These are phyloP conservation scores for Pythium guiyangense DNA, from an alignment of 352 stramenopile genomes.

Conservation along the genomic window DNA sequence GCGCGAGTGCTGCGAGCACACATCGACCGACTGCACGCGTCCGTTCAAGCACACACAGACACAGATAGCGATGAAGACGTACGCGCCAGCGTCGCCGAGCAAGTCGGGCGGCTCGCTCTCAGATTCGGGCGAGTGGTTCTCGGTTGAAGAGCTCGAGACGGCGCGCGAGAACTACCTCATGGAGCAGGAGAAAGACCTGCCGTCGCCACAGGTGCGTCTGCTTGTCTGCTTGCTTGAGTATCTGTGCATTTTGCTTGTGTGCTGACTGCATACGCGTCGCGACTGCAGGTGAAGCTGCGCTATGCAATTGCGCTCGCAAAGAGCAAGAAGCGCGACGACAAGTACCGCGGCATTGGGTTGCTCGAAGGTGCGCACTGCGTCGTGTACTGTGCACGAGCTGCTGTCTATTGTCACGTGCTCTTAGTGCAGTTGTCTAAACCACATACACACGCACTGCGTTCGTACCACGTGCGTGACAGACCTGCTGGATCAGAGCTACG, in stretches of 20 bases:
- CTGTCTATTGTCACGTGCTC: neutral
- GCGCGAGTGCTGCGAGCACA: neutral
- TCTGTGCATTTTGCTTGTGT: neutral
- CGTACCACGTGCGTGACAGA: constrained; percentile 34
- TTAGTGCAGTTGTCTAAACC: neutral
- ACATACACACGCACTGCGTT: too few relatives aligned
- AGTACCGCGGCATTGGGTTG: constrained; percentile 61
- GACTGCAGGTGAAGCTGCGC: constrained; percentile 50
- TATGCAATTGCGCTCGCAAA: constrained; percentile 73
- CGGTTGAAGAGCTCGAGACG: constrained; percentile 59
- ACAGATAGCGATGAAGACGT: constrained; percentile 9
- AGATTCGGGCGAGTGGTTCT: constrained; percentile 53
- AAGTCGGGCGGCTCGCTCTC: constrained; percentile 7
- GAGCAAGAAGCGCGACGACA: constrained; percentile 75
- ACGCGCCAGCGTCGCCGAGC: constrained; percentile 9
- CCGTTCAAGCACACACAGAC: too few relatives aligned
- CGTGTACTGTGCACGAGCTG: too few relatives aligned
- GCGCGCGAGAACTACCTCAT: constrained; percentile 72
- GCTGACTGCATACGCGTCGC: neutral
- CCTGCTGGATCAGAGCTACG: constrained; percentile 45
- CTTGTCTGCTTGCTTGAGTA: neutral
- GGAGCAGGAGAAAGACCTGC: constrained; percentile 72
- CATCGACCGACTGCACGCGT: neutral
- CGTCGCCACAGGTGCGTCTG: constrained; percentile 40
- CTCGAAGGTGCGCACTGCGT: constrained; percentile 43